Percentiles rank a stretch among this genome's conserved stretches.
Evolutionary conservation across 305 asterid species (phyloP).

Genomic region (Fraxinus velutina): DNA sequence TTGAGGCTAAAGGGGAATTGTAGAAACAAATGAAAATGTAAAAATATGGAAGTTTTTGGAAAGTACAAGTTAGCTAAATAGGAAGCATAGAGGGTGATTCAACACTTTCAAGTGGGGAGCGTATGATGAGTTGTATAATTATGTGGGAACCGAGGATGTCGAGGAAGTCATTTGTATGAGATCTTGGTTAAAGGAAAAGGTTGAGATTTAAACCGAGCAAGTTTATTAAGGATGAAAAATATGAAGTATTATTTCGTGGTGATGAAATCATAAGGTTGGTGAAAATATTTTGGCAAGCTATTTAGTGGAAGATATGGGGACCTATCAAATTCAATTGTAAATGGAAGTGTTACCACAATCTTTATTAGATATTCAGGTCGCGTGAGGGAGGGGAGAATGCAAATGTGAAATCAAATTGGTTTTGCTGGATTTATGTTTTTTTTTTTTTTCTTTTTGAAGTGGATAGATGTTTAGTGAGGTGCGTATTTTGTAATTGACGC

Average conservation of each 20-base stretch:
- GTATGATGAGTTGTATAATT: background rate
- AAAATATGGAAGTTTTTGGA: background rate
- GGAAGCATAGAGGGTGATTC: background rate
- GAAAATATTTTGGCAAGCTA: background rate
- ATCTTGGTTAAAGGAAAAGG: background rate
- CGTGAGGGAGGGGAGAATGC: background rate
- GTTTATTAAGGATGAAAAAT: background rate
- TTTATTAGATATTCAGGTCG: background rate
- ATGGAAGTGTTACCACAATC: background rate
- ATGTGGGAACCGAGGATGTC: background rate
- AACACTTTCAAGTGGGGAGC: background rate
- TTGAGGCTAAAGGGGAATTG: background rate
- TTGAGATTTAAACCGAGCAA: background rate
- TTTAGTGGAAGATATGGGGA: background rate
- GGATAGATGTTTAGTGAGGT: background rate
- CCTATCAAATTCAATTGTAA: background rate
- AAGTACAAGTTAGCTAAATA: background rate
- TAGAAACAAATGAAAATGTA: background rate
- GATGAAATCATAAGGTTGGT: background rate
- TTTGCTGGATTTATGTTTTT: background rate
- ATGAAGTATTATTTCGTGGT: background rate
- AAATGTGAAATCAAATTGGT: background rate
- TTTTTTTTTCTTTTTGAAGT: background rate
- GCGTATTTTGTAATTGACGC: background rate
- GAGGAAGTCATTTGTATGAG: background rate